Evolutionary conservation across 345 rosid genomes (phyloP), one percentile per base, ranked within the genome.

Genomic region (Acer yangbiense): DNA sequence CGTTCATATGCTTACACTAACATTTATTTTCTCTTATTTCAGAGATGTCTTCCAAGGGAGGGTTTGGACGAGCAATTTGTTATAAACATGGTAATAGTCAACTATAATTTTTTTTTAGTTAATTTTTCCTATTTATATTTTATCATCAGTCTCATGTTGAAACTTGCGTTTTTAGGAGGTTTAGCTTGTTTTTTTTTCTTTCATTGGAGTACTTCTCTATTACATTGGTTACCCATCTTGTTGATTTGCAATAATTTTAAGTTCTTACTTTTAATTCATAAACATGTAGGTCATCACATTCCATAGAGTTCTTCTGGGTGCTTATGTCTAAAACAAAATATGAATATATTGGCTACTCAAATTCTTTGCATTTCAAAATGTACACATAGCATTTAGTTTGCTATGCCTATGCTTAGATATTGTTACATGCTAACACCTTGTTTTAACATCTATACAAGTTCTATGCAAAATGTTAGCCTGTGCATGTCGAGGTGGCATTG

Each of bases 41-140:
- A 95, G 99, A 87, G 99, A 85, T 95, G 99, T 84, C 93, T 95
- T 81, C 88, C 95, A 7, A 86, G 86, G 6, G 97, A 89, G 76
- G 89, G 88, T 68, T 84, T 93, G 94, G 98, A 93, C 64, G 99
- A 95, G 82, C 93, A 89, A 86, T 91, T 95, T 82, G 84, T 85
- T 32, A 93, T 95, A 77, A 96, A 92, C 87, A 89, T 81, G 97
- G 99, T 94, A 90, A 86, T 73, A n/a, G 61, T 68, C 62, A 50
- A 27, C 61, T 29, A 43, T 25, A 2, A 21, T 67, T 21, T 54
- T 52, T 52, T 9, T 9, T 52, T 6, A 20, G 0, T 20, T 20
- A 6, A 0, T 60, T 17, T n/a, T 17, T 18, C 41, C 21, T 64
- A 12, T 11, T 11, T 46, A n/a, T 62, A 17, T 63, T 74, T 8